Evolutionary conservation across 2,329 filamentous ascomycete species (phyloP), one percentile per base, ranked within the genome.

Genomic region (Fusarium sarcochroum): DNA sequence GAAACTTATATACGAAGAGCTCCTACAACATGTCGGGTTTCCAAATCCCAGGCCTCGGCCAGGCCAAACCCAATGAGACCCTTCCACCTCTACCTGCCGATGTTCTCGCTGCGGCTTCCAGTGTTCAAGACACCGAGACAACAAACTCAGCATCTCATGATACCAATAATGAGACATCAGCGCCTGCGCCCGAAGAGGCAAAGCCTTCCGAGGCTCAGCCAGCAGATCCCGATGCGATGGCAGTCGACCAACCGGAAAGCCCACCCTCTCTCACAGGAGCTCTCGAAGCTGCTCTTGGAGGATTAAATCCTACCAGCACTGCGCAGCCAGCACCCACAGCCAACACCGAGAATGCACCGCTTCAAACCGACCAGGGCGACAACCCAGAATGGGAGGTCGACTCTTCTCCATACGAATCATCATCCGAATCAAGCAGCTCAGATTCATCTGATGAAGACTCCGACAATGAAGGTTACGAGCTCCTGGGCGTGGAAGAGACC

Each of bases 321-420:
- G 55, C 58, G 21, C 73, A 64, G 34, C 51, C 66, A 38, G 59
- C 69, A 55, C 30, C 41, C 46, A 32, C 54, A 57, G 34, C 46
- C 48, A 53, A 54, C 32, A 34, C 64, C 37, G 67, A 65, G 11
- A 57, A 66, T 15, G 67, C 48, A 17, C 65, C 71, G 3, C 75
- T 78, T n/a, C 77, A 78, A 46, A 74, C 75, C 35, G 78, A 78
- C 14, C 68, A 78, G 48, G 72, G 72, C 55, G 82, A 80, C 13
- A 84, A 91, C 44, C 90, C 91, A 5, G 94, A 98, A 78, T 98
- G 93, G 93, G 93, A 97, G 76, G 82, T 86, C 9, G 92, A 95
- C 73, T 94, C 91, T 2, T 93, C 91, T 1, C 91, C 91, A 0
- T 91, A 91, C 74, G 88, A 90, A 73, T 92, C 90, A 7, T 92